Conservation (phyloP, 495 filamentous ascomycete species). For the Talaromyces ruber region DNA sequence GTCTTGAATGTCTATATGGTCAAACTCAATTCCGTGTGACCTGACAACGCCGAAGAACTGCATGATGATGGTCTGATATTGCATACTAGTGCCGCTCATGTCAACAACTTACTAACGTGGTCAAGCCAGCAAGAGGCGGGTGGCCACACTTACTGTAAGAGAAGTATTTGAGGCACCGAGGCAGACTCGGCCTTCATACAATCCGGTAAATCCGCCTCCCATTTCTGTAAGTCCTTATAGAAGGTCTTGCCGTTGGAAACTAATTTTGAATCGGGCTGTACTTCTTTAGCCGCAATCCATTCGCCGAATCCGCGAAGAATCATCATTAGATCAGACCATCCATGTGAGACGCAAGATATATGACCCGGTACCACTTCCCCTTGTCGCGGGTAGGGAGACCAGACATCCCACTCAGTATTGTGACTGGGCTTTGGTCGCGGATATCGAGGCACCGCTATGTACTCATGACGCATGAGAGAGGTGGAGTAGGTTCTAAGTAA, state of each 20-base stretch:
- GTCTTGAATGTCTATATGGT: not conserved
- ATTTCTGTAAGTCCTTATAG: not conserved
- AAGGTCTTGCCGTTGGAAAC: not conserved
- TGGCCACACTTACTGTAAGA: not conserved
- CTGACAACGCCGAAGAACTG: not conserved
- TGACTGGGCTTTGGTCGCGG: not conserved
- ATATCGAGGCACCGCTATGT: not conserved
- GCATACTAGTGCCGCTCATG: not conserved
- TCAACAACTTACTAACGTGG: not conserved
- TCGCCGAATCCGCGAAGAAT: conserved; percentile 7
- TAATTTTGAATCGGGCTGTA: not conserved
- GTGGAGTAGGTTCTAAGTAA: not conserved
- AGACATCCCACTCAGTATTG: not conserved
- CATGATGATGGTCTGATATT: not conserved
- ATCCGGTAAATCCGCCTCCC: not conserved
- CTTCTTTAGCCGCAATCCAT: conserved; percentile 9
- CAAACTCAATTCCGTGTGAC: not conserved
- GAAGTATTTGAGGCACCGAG: not conserved
- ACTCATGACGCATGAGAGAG: not conserved
- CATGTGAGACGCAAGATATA: conserved; percentile 8
- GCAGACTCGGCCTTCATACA: not conserved
- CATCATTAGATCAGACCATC: not conserved
- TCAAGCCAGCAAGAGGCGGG: not conserved
- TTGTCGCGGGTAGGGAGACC: conserved; percentile 3
- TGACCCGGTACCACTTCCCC: conserved; percentile 5